Evolutionary conservation across 345 rosid species (phyloP).

Genomic region (Syzygium grande): DNA sequence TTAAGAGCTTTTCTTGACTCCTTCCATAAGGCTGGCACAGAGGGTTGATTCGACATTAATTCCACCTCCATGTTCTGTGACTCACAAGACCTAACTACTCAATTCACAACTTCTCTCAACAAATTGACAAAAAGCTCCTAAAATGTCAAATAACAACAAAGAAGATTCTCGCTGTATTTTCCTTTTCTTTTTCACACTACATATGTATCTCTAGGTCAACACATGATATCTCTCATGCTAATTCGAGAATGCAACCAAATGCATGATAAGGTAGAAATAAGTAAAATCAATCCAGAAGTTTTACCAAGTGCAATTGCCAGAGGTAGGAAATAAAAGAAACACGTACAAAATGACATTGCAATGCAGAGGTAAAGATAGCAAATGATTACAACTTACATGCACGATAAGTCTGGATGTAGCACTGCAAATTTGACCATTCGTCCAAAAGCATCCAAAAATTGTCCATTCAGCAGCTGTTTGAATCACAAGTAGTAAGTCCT

Average conservation of each 20-base stretch:
- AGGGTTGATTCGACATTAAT: not conserved
- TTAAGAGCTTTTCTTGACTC: not conserved
- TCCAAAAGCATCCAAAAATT: conserved; percentile 89
- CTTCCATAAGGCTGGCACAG: not conserved
- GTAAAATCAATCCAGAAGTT: not conserved
- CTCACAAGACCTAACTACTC: not conserved
- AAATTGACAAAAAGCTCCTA: not conserved
- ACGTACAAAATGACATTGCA: not conserved
- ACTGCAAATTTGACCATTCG: conserved; percentile 97
- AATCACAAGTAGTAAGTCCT: not conserved
- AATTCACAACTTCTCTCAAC: not conserved
- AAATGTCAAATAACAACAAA: not conserved
- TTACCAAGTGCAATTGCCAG: not conserved
- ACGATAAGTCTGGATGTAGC: conserved; percentile 95
- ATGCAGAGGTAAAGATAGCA: not conserved
- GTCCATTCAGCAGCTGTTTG: conserved; percentile 86
- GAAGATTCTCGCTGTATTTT: not conserved
- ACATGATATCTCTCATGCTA: not conserved
- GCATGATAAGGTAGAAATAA: not conserved
- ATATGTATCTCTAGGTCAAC: not conserved
- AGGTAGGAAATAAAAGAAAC: not conserved
- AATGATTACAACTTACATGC: conserved; percentile 48
- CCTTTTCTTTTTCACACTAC: not conserved
- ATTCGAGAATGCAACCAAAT: not conserved
- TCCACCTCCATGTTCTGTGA: not conserved